Percentiles rank a stretch among this genome's conserved stretches.
Evolutionary conservation across 2,329 filamentous ascomycete genomes (phyloP).

Genomic region (Claviceps sorghi): DNA sequence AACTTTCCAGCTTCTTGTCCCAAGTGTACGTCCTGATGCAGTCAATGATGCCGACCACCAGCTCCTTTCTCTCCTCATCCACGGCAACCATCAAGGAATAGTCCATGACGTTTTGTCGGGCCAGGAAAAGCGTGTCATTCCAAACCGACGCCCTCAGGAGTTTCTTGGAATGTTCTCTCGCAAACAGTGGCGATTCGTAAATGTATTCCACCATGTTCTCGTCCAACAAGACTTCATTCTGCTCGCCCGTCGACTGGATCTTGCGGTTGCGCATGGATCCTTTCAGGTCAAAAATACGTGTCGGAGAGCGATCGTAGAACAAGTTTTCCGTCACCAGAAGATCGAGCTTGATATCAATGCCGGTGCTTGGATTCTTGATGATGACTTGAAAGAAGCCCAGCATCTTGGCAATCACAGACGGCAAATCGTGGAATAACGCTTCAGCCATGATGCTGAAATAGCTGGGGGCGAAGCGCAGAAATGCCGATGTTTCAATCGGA

Average conservation of each 20-base stretch:
- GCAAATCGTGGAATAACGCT: constrained; percentile 85
- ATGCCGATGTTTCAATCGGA: constrained; percentile 89
- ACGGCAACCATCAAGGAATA: constrained; percentile 98
- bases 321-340: constrained; percentile 93
- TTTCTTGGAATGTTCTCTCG: constrained; percentile 91
- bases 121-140: constrained; percentile 94
- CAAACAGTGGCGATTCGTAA: constrained; percentile 90
- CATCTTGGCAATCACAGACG: constrained; percentile 98
- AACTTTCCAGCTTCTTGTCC: constrained; percentile 99
- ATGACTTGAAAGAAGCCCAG: constrained; percentile 94
- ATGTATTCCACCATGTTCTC: constrained; percentile 99
- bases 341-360: constrained; percentile 87
- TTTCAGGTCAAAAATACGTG: constrained; percentile 88
- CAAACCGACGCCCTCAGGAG: constrained; percentile 81
- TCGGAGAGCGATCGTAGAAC: constrained; percentile 87
- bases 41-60: constrained; percentile 95
- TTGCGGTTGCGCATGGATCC: constrained; percentile 98
- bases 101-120: constrained; percentile 95
- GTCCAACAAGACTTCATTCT: constrained; percentile 89
- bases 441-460: constrained; percentile 98
- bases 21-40: constrained; percentile 97
- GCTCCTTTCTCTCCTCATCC: constrained; percentile 74
- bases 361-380: constrained; percentile 86
- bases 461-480: constrained; percentile 86
- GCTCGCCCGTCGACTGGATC: constrained; percentile 87